Evolutionary conservation across 129 eudicot genomes (phyloP), one percentile per base, ranked within the genome.

Genomic region (Kitagawia praeruptora): DNA sequence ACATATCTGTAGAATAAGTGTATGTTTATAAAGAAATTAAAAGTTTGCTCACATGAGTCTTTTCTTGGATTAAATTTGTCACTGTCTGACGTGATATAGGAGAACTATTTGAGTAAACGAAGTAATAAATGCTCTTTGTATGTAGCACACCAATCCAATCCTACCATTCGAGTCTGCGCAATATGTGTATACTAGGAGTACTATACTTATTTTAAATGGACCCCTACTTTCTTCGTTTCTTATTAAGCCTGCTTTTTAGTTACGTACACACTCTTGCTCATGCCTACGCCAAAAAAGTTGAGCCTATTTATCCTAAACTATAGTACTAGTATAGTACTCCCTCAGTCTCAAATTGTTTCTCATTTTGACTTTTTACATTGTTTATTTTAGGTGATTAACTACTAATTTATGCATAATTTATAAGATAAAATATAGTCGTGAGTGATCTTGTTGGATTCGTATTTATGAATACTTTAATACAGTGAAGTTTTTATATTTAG

Each of bases 41-140:
- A 66, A 28, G 31, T 19, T 53, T 53, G 25, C 23, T 21, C 10
- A 9, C 31, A 61, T 61, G 66, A 58, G 31, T n/a, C n/a, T n/a
- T 58, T 83, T 82, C 76, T 75, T 77, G 80, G 79, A 75, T 54
- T 76, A 74, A 78, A 83, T 77, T 82, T 75, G 90, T 84, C 86
- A 84, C 79, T 82, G 39, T 81, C 67, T 67, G 74, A 81, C 74
- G 75, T 77, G 77, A 74, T 23, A 74, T 72, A n/a, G 25, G 48
- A n/a, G 15, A n/a, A 61, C 69, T 44, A 13, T 21, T 58, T 84
- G 14, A 75, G 79, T 80, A 80, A 80, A 82, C 77, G 80, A 78
- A 81, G 76, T 77, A 67, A 67, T 67, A 31, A 78, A 80, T 89
- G 89, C 84, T 82, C 93, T 87, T 85, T 87, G 87, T 53, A 84